phyloP scores from a whole-genome alignment of 768 basidiomycete genomes.

The Amanita polypyramis region DNA sequence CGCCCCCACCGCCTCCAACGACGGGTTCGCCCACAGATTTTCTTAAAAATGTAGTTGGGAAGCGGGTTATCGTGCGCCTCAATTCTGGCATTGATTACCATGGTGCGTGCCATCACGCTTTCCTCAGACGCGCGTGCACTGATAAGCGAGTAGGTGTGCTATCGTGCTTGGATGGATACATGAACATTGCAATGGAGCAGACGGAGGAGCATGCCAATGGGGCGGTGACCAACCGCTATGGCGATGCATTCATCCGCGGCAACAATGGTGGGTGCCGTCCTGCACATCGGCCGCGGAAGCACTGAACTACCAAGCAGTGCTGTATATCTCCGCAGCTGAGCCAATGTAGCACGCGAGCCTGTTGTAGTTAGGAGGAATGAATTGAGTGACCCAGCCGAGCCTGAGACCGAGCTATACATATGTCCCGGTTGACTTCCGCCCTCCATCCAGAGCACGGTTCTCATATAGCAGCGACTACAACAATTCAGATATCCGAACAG shows the following conservation, averaged over 20 bases:
- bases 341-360: constrained; percentile 3
- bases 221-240: constrained; percentile 77
- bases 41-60: constrained; percentile 93
- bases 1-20: constrained; percentile 33
- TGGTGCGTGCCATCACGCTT: constrained; percentile 37
- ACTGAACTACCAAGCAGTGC: constrained; percentile 30
- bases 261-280: constrained; percentile 63
- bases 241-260: constrained; percentile 91
- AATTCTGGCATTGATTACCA: constrained; percentile 91
- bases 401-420: background rate
- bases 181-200: constrained; percentile 98
- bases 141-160: constrained; percentile 52
- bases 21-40: constrained; percentile 89
- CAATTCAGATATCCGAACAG: constrained; percentile 14
- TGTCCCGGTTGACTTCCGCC: background rate
- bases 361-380: background rate
- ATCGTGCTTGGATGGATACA: constrained; percentile 95
- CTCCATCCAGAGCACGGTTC: background rate
- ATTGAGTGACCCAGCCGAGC: no score
- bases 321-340: constrained; percentile 74
- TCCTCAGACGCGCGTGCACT: background rate
- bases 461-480: constrained; percentile 15
- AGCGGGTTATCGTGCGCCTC: constrained; percentile 84
- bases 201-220: constrained; percentile 95
- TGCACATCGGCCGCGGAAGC: background rate